phyloP scores from a whole-genome alignment of 2,329 filamentous ascomycete genomes.

The Madurella mycetomatis region DNA sequence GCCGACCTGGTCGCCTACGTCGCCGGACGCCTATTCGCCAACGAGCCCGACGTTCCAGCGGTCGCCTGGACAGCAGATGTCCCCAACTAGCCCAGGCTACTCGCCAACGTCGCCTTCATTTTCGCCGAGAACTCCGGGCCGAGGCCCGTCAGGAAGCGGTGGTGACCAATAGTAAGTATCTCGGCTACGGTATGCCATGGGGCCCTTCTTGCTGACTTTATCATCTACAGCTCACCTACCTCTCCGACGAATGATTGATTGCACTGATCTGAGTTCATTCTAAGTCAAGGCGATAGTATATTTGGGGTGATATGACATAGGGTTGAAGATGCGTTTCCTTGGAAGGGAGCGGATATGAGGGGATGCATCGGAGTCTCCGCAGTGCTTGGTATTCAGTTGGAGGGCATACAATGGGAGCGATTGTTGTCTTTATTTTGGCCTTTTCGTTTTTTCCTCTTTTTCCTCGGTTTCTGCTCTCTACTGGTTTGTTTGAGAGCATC shows the following conservation, averaged over 20 bases:
- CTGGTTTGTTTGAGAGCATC: background rate
- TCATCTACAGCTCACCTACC: conserved; percentile 33
- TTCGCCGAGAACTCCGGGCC: conserved; percentile 43
- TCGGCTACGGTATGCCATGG: background rate
- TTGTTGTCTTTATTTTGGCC: background rate
- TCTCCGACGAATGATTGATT: conserved; percentile 36
- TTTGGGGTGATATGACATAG: background rate
- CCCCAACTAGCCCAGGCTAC: conserved; percentile 66
- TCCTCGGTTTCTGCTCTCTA: background rate
- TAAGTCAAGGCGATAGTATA: background rate
- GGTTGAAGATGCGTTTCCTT: background rate
- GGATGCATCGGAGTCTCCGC: background rate
- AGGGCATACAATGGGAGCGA: conserved; percentile 13
- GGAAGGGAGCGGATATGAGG: conserved; percentile 21
- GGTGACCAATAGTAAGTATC: conserved; percentile 40
- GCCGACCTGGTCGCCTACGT: conserved; percentile 75
- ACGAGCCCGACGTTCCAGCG: conserved; percentile 58
- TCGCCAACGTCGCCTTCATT: conserved; percentile 58
- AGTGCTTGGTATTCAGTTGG: background rate
- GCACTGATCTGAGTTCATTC: background rate
- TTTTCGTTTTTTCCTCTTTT: background rate
- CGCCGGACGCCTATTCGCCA: conserved; percentile 59
- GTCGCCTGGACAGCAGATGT: conserved; percentile 50
- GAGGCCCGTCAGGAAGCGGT: conserved; percentile 32
- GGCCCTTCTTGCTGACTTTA: conserved; percentile 13